Base-by-base conservation (phyloP, 2,329 filamentous ascomycete genomes). In the Nectriaceae sp. region DNA sequence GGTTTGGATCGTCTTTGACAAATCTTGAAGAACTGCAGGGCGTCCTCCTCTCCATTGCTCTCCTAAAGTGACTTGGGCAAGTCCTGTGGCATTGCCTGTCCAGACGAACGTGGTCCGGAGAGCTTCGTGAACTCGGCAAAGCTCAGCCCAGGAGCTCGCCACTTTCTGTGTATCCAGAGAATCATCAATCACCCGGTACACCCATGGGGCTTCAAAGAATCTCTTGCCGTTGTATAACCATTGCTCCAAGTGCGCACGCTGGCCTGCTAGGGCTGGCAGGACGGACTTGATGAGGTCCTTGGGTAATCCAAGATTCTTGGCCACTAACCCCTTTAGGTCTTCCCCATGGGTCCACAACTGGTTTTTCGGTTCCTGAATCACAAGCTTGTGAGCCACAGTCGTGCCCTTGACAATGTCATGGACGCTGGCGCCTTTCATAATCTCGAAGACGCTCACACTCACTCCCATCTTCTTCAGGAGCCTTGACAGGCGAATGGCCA, bases 151-250 rank as follows among this genome's bases (percentile, higher is more conserved):
- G 24, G 6, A 29, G 24, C 24, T 13, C 24, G 16, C 36, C 16
- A 57, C 37, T 11, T 31, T 43, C 13, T 44, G n/a, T 11, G 20
- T 29, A 19, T 52, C 45, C 4, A 61, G 16, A 13, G 47, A 47
- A 15, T 50, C 50, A n/a, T 46, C 42, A 11, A 29, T n/a, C 13
- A 61, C 21, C 8, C 52, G 52, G 46, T 54, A 62, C n/a, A 52
- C 56, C 59, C 59, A 62, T 3, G 59, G 59, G 6, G 59, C 54
- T 33, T 62, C 59, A 21, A 60, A 57, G 50, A 62, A 62, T n/a
- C 59, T 48, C 46, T 54, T 59, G 15, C 59, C 59, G 33, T 49
- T 53, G 49, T 53, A 42, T 16, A 61, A 21, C 59, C 57, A 62
- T 21, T 59, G 54, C 42, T 55, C 33, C 29, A 62, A 44, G 11